Base-by-base conservation (phyloP, 805 yeast species). In the Suhomyces kilbournensis region DNA sequence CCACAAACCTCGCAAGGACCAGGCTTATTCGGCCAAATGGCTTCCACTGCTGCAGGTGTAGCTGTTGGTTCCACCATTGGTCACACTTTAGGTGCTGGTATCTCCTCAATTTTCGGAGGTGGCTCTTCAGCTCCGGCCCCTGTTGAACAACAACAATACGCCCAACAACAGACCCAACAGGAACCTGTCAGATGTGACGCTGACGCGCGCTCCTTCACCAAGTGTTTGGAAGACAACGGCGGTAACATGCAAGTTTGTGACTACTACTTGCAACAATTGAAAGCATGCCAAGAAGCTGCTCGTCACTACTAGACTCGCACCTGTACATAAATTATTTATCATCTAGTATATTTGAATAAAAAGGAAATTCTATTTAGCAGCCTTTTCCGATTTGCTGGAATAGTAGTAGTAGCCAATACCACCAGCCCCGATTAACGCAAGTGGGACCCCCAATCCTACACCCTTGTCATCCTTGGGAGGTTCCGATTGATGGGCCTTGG, bases 11-110 rank as follows among this genome's bases (percentile, higher is more conserved):
- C 78, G 55, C 80, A 77, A 57, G 74, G 77, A 22, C 97, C 97
- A 46, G 97, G 98, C 64, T 64, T 93, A 68, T 92, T 93, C 65
- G 88, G 93, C 54, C 96, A 94, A 76, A 94, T 94, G 99, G 98
- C 98, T 39, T 80, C 96, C 46, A 94, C 99, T 47, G 99, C 99
- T 51, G 99, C 98, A 47, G 99, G 99, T 85, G 99, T 94, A 44
- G 99, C 98, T 50, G 97, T 94, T 52, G 99, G 99, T 64, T 90
- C 97, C 49, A 86, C 98, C 56, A 85, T 93, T 51, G 99, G 99
- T 56, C 99, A 94, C 80, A 90, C 97, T 40, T 61, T 93, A 53
- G 97, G 97, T 75, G 96, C 96, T 56, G 98, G 98, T 64, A 76
- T 94, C 63, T 85, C 96, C 48, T 80, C 90, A 48, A 74, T 94